phyloP scores from a whole-genome alignment of 2,329 filamentous ascomycete species.

The Colletotrichum nymphaeae region DNA sequence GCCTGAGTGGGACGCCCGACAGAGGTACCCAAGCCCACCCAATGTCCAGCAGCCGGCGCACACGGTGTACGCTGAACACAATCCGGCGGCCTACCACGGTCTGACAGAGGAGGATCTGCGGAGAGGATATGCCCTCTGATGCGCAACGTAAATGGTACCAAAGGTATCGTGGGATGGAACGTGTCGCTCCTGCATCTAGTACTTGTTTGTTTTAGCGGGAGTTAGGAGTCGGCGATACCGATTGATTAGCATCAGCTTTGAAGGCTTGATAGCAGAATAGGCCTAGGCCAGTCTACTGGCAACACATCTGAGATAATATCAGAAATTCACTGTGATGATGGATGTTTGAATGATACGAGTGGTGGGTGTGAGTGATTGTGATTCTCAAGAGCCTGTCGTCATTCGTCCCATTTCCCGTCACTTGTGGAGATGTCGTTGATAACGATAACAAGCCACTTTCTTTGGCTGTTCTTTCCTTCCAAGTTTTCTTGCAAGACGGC shows the following conservation, averaged over 20 bases:
- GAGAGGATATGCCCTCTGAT: slow-evolving; percentile 7
- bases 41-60: slow-evolving; percentile 60
- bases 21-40: slow-evolving; percentile 48
- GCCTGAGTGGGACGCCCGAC: slow-evolving; percentile 42
- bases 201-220: neutral
- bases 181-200: neutral
- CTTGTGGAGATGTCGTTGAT: neutral
- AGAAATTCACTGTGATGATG: no score
- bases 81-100: slow-evolving; percentile 38
- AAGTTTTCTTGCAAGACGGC: neutral
- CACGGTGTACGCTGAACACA: slow-evolving; percentile 31
- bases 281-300: no score
- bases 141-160: neutral
- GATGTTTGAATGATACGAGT: no score
- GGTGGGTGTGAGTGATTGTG: neutral
- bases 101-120: slow-evolving; percentile 36
- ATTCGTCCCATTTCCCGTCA: neutral
- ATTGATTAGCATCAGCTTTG: no score
- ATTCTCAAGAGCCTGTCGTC: neutral
- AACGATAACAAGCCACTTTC: neutral
- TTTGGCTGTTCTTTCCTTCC: neutral
- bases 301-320: no score
- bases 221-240: no score
- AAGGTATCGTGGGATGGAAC: neutral
- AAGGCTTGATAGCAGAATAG: no score